phyloP scores from a whole-genome alignment of 768 basidiomycete genomes.

The Mycena metata region DNA sequence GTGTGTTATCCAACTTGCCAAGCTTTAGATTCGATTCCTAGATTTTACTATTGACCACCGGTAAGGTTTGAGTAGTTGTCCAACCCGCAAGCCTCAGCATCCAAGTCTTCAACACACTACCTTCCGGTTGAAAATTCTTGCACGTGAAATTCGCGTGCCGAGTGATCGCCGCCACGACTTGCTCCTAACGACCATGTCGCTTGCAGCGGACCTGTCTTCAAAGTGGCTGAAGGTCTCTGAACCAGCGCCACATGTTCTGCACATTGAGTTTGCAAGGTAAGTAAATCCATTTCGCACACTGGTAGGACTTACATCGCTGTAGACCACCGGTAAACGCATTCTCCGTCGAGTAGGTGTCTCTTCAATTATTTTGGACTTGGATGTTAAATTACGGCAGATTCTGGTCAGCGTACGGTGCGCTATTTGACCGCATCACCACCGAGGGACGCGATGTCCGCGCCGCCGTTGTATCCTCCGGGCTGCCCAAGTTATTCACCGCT shows the following conservation, averaged over 20 bases:
- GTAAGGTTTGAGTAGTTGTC: no score
- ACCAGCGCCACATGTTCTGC: conserved; percentile 53
- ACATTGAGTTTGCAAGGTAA: conserved; percentile 55
- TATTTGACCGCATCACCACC: conserved; percentile 59
- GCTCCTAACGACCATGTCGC: conserved; percentile 26
- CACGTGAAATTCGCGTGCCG: no score
- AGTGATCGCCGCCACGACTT: not conserved
- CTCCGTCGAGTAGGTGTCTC: conserved; percentile 47
- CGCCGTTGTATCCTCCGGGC: conserved; percentile 67
- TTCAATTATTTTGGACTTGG: not conserved
- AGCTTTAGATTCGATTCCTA: no score
- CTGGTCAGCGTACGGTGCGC: conserved; percentile 66
- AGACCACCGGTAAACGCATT: conserved; percentile 64
- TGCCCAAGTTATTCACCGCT: conserved; percentile 71
- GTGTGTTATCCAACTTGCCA: no score
- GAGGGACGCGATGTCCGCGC: conserved; percentile 59
- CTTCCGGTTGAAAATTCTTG: no score
- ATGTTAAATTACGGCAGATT: conserved; percentile 52
- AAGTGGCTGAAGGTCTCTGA: conserved; percentile 51
- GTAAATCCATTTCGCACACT: not conserved
- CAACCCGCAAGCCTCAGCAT: no score
- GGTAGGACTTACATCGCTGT: conserved; percentile 40
- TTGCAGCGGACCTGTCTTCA: conserved; percentile 35
- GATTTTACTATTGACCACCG: no score
- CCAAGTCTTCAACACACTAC: no score